Evolutionary conservation across 2,329 filamentous ascomycete species (phyloP), one percentile per base, ranked within the genome.

Genomic region (Verticillium klebahnii): DNA sequence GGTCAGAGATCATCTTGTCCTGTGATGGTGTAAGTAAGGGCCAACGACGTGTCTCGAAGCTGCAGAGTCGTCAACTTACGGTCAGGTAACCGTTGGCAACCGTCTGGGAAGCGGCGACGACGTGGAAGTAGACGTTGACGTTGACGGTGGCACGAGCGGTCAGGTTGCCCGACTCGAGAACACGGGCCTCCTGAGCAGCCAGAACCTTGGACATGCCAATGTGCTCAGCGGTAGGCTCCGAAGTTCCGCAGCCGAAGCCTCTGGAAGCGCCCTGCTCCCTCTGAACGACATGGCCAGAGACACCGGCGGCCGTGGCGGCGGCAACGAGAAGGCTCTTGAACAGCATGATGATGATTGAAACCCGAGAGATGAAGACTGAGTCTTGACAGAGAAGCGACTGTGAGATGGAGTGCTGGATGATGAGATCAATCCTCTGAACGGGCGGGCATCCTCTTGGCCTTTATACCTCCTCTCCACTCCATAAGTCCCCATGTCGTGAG

Each of bases 1-100:
- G 80, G 57, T 70, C 64, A 54, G 69, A 60, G 34, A 80, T 60
- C 63, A 73, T 69, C 45, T 69, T 63, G 32, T 69, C 34, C 56
- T 58, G 19, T 17, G 5, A 36, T 7, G 25, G 19, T 31, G 25
- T 39, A 14, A 45, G 36, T 6, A 40, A 32, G 12, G 12, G 31
- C 14, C 15, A 7, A 50, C 17, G 40, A 8, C 17, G 2, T 14
- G 5, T 8, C n/a, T 54, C 2, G 54, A 56, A 5, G 7, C n/a
- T 11, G n/a, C 19, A 12, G 7, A 23, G 3, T 50, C 1, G 5
- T n/a, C 9, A n/a, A 50, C 45, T 50, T 50, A 50, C 45, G 29
- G 54, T 31, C 54, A 34, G 54, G 54, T 32, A 56, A 14, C 25
- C 54, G 29, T 31, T 34, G 31, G 54, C 45, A n/a, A 50, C 45